Evolutionary conservation across 106 monocot species (phyloP), one percentile per base, ranked within the genome.

Genomic region (Ottelia alismoides): DNA sequence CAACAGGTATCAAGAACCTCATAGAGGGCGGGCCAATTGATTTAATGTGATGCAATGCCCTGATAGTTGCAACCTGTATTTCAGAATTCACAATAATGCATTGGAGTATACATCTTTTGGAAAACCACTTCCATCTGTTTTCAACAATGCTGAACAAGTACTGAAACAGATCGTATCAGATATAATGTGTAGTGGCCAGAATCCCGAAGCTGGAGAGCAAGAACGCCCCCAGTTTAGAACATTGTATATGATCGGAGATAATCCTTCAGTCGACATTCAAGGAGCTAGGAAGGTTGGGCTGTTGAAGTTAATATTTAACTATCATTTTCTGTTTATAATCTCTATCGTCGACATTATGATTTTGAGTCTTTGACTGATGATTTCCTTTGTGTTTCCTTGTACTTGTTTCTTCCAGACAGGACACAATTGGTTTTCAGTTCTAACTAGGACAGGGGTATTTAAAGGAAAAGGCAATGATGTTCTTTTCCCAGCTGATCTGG

Each of bases 221-320:
- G 10, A 43, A 23, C n/a, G n/a, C n/a, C n/a, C n/a, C n/a, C n/a
- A n/a, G n/a, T 82, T 88, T 27, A 49, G n/a, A 57, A 85, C 73
- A 22, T 56, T 96, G 25, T 96, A 96, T 55, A 96, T 96, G 94
- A 75, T 96, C 65, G 94, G 94, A 16, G 94, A 96, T 71, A 96
- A 96, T 62, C 94, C 94, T 28, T 62, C 78, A 27, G 88, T 96
- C 14, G 94, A 96, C 53, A 85, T 88, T 31, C 74, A 89, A 66
- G 94, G 94, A 64, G 81, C 78, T 14, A 58, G 18, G 25, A 81
- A 96, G 94, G 94, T 92, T 53, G 54, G 72, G 54, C 69, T 72
- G 11, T 10, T 25, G 12, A 23, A 21, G 22, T 25, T n/a, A 25
- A 12, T 53, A 10, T 27, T 27, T 25, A 53, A 49, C 3, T 3